phyloP scores from a whole-genome alignment of 1,284 basidiomycete species.

The Crucibulum cyathiforme region DNA sequence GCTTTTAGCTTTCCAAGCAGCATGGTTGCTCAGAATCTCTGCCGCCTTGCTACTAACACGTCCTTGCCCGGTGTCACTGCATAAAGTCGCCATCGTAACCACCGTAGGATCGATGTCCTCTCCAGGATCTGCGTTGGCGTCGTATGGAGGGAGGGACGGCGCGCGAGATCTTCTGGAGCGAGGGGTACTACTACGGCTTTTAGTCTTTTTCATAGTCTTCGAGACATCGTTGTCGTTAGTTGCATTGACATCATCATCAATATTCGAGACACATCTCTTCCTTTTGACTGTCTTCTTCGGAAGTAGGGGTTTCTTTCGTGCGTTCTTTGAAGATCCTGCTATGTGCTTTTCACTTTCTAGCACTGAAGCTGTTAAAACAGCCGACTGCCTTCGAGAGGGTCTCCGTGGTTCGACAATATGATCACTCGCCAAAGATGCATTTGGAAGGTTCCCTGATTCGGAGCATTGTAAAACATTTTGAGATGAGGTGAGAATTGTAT shows the following conservation, averaged over 20 bases:
- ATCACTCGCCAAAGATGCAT: no score
- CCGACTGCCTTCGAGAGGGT: no score
- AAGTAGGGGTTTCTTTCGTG: background rate
- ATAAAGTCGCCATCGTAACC: slow-evolving; percentile 78
- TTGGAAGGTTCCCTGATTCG: no score
- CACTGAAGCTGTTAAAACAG: no score
- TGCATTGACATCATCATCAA: slow-evolving; percentile 3
- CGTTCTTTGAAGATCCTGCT: background rate
- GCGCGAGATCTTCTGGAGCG: slow-evolving; percentile 36
- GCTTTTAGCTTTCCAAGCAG: slow-evolving; percentile 69
- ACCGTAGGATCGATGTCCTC: slow-evolving; percentile 78
- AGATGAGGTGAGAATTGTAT: no score
- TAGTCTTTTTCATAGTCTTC: slow-evolving; percentile 15
- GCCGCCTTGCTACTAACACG: slow-evolving; percentile 75
- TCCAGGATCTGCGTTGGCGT: slow-evolving; percentile 66
- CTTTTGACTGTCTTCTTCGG: slow-evolving; percentile 7
- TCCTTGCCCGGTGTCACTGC: slow-evolving; percentile 75
- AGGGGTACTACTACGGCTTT: slow-evolving; percentile 20
- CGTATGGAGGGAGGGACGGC: slow-evolving; percentile 58
- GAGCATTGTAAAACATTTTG: no score
- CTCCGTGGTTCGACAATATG: no score
- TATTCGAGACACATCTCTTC: slow-evolving; percentile 13
- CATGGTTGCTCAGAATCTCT: slow-evolving; percentile 71
- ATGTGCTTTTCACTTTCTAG: background rate
- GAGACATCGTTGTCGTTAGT: slow-evolving; percentile 11